Conservation (phyloP, 2,329 filamentous ascomycete species). For the Scedosporium aurantiacum region DNA sequence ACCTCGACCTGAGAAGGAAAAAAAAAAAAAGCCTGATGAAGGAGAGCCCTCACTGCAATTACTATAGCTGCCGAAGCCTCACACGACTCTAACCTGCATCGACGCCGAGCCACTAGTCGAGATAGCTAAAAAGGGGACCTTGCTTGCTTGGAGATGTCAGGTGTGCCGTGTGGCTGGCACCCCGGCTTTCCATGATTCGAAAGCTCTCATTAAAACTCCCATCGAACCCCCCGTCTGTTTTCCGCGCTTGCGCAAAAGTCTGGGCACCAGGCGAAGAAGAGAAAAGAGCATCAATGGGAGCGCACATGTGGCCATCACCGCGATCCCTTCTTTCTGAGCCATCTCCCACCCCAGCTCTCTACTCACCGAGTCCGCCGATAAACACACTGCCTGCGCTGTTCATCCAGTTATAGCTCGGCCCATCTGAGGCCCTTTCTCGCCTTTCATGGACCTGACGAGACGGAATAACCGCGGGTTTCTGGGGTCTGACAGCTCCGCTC, state of each 20-base stretch:
- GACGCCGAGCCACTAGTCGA: neutral
- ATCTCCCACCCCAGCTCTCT: neutral
- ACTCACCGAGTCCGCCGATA: neutral
- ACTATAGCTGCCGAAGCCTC: neutral
- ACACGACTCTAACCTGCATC: neutral
- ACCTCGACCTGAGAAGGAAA: too few species aligned
- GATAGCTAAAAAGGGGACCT: neutral
- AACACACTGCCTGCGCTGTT: neutral
- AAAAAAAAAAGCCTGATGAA: too few species aligned
- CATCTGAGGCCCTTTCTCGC: neutral
- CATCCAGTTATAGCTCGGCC: neutral
- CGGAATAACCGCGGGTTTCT: constrained; percentile 37
- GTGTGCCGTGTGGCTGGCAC: neutral
- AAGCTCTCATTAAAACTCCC: neutral
- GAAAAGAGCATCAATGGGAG: neutral
- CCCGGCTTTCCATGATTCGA: neutral
- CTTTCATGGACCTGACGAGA: constrained; percentile 3
- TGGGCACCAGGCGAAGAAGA: neutral
- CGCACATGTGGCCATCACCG: neutral
- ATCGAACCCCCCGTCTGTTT: neutral
- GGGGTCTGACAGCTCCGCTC: constrained; percentile 38
- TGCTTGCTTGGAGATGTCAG: neutral
- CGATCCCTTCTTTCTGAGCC: neutral
- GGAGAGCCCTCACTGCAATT: too few species aligned
- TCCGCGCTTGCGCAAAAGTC: neutral